Evolutionary conservation across 495 filamentous ascomycete species (phyloP).

Genomic region (Podospora comata): DNA sequence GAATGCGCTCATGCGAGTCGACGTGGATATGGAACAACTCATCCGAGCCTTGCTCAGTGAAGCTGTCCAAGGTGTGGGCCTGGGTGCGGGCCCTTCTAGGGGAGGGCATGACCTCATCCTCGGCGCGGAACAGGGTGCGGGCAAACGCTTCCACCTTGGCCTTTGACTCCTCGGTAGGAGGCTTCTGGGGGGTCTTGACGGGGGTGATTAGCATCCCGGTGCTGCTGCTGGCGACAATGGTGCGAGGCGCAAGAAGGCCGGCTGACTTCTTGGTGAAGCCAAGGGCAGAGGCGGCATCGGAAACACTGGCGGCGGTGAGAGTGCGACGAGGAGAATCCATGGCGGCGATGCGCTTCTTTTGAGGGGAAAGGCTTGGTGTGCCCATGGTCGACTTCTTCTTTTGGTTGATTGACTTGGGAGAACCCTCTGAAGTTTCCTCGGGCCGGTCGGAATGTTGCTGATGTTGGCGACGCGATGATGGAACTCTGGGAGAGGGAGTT

Average conservation of each 20-base stretch:
- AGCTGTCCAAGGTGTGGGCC: slow-evolving; percentile 67
- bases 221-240: slow-evolving; percentile 16
- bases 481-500: slow-evolving; percentile 45
- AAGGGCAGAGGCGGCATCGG: slow-evolving; percentile 37
- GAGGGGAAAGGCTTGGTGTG: slow-evolving; percentile 49
- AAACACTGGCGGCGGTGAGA: slow-evolving; percentile 34
- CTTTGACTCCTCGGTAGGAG: slow-evolving; percentile 50
- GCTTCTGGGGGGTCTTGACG: slow-evolving; percentile 80
- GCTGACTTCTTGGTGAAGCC: slow-evolving; percentile 24
- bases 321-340: slow-evolving; percentile 39
- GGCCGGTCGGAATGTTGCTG: slow-evolving; percentile 23
- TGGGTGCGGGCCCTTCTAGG: slow-evolving; percentile 53
- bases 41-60: slow-evolving; percentile 53
- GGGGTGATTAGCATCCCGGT: slow-evolving; percentile 76
- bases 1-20: slow-evolving; percentile 82
- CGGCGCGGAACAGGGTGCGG: slow-evolving; percentile 66
- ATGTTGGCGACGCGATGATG: slow-evolving; percentile 20
- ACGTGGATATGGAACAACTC: slow-evolving; percentile 78
- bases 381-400: slow-evolving; percentile 29
- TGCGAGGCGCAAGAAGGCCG: slow-evolving; percentile 5
- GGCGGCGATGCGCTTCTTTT: slow-evolving; percentile 47
- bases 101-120: slow-evolving; percentile 57
- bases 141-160: slow-evolving; percentile 61
- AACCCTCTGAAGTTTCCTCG: slow-evolving; percentile 24
- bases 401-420: slow-evolving; percentile 28